Conservation (phyloP, 2,329 filamentous ascomycete species). For the Penicillium sp. region DNA sequence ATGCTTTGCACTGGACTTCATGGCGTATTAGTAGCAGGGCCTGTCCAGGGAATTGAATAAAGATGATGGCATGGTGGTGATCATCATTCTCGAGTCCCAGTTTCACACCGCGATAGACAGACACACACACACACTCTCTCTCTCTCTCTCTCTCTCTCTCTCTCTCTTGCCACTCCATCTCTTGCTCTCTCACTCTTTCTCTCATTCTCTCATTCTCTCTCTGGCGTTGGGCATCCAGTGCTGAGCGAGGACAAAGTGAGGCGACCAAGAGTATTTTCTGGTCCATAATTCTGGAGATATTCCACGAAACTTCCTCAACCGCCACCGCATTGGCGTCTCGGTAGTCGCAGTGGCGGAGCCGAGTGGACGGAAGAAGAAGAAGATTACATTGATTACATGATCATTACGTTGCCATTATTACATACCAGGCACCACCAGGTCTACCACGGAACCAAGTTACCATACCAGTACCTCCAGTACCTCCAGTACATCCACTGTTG, state of each 20-base stretch:
- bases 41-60: conserved; percentile 1
- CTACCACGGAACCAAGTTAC: not conserved
- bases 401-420: too few relatives aligned
- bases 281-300: conserved; percentile 2
- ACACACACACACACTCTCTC: too few relatives aligned
- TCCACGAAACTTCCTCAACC: not conserved
- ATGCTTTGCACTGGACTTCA: not conserved
- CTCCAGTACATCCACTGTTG: not conserved
- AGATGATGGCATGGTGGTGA: conserved; percentile 3
- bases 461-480: not conserved
- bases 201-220: not conserved
- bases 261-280: not conserved
- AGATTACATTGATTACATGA: too few relatives aligned
- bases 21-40: conserved; percentile 3
- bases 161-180: not conserved
- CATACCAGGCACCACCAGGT: too few relatives aligned
- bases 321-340: conserved; percentile 6
- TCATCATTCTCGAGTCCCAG: not conserved
- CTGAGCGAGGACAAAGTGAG: conserved; percentile 7
- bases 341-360: conserved; percentile 6
- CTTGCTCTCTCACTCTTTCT: not conserved
- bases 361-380: not conserved
- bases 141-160: too few relatives aligned
- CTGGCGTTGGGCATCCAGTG: conserved; percentile 8
- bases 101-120: not conserved